Conservation (phyloP, 768 basidiomycete species). For the Lyophyllum decastes region DNA sequence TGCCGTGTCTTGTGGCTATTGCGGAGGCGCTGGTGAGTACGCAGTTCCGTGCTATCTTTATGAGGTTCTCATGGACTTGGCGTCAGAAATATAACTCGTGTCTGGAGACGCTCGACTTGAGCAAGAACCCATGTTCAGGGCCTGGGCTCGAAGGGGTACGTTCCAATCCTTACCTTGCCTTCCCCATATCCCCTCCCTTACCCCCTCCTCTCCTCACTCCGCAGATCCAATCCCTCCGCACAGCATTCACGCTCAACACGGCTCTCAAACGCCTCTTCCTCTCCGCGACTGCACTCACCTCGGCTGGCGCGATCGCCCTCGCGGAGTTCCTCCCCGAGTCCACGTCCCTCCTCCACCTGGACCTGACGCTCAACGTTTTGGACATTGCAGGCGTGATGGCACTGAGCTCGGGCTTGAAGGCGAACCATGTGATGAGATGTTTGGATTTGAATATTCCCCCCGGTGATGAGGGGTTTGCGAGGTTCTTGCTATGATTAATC, state of each 20-base stretch:
- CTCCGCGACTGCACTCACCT: slow-evolving; percentile 76
- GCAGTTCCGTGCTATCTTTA: too few relatives aligned
- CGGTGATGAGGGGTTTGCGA: slow-evolving; percentile 77
- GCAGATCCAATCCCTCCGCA: slow-evolving; percentile 84
- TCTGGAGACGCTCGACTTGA: slow-evolving; percentile 92
- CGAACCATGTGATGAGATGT: slow-evolving; percentile 86
- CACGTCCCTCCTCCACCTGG: slow-evolving; percentile 84
- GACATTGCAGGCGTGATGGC: slow-evolving; percentile 95
- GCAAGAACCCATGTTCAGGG: slow-evolving; percentile 91
- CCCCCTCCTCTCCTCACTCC: background rate
- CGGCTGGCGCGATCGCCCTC: slow-evolving; percentile 87
- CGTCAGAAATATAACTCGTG: slow-evolving; percentile 90
- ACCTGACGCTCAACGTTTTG: slow-evolving; percentile 80
- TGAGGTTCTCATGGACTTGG: too few relatives aligned
- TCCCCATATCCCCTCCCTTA: background rate
- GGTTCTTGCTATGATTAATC: slow-evolving; percentile 40
- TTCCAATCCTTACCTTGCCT: slow-evolving; percentile 5
- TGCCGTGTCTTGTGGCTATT: slow-evolving; percentile 72
- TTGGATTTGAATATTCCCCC: slow-evolving; percentile 92
- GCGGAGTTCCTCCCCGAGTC: slow-evolving; percentile 97
- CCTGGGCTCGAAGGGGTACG: slow-evolving; percentile 88
- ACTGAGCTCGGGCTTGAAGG: slow-evolving; percentile 80
- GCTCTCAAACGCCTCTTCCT: slow-evolving; percentile 92
- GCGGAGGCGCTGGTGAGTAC: slow-evolving; percentile 89
- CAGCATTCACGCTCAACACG: slow-evolving; percentile 90